Base-by-base conservation (phyloP, 208 protist species). In the Perkinsela sp. region DNA sequence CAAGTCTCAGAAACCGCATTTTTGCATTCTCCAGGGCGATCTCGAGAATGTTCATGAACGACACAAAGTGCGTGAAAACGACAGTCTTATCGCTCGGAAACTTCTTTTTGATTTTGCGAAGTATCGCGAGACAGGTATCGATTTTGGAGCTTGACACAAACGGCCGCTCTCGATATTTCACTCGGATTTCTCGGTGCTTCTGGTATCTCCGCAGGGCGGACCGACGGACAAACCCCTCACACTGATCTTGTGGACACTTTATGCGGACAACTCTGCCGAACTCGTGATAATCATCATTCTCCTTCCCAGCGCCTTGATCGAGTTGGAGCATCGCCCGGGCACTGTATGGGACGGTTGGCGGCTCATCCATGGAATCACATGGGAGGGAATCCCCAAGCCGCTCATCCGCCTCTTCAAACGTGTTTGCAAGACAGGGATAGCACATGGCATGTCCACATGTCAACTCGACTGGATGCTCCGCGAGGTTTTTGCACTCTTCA, bases 21-120 rank as follows among this genome's bases (percentile, higher is more conserved):
- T 71, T 72, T 68, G 74, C 79, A 16, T 75, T 70, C 1, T 81
- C 72, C 0, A 98, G 73, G 0, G 82, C 73, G 0, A 84, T 80
- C 29, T 94, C 81, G 48, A 98, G 83, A 2, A 96, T 75, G 72
- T 97, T 90, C 74, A 98, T 88, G 75, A 97, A 95, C 0, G 83
- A 90, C 0, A 94, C 97, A 80, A 96, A 98, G 68, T 98, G 94
- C 13, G 88, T 95, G 72, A 98, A 97, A 16, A 98, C 88, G 66
- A 98, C 88, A 78, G 86, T 84, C 77, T 98, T 98, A 48, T 89
- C 84, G 30, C 77, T 73, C 22, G 80, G 80, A 69, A 76, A 69
- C 2, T 88, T 75, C 68, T 76, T 73, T 31, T 72, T 74, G 81
- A 92, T 88, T 13, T 78, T 74, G 1, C 79, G 68, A 67, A 90